Percentiles rank a stretch among this genome's conserved stretches.
Conservation (phyloP, 768 basidiomycete genomes). For the Ramaria sp. region DNA sequence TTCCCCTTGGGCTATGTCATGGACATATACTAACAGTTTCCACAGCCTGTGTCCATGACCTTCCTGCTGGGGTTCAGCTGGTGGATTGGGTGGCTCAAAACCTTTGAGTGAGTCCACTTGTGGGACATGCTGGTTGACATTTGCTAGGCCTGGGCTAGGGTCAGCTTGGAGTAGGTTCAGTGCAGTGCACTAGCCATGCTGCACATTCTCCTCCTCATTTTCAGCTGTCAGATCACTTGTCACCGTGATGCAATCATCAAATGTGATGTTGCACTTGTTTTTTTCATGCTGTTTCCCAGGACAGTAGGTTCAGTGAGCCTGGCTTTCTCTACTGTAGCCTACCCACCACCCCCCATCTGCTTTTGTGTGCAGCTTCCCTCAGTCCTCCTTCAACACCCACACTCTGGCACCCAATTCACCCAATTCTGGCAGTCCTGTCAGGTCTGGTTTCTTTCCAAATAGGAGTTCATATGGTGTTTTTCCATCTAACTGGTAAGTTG, state of each 20-base stretch:
- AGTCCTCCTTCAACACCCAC: neutral
- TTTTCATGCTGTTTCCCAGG: neutral
- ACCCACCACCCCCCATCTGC: neutral
- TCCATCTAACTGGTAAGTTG: slow-evolving; percentile 11
- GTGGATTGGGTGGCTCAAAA: neutral
- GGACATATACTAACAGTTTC: too few relatives aligned
- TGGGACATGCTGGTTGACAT: neutral
- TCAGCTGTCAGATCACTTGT: too few relatives aligned
- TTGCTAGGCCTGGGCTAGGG: too few relatives aligned
- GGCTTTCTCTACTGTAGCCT: neutral
- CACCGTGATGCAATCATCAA: neutral
- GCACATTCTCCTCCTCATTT: too few relatives aligned
- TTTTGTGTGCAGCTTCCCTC: neutral
- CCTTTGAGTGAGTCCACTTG: too few relatives aligned
- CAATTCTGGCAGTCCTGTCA: neutral
- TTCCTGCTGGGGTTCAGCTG: too few relatives aligned
- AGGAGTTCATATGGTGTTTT: slow-evolving; percentile 17
- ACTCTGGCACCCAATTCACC: neutral
- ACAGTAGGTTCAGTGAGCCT: neutral
- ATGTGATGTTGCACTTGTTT: neutral
- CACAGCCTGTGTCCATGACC: too few relatives aligned
- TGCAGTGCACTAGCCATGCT: too few relatives aligned
- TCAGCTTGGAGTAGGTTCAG: slow-evolving; percentile 19
- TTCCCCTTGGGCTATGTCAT: too few relatives aligned
- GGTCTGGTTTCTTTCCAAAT: neutral